Conservation (phyloP, 768 basidiomycete genomes). For the Pisolithus albus region DNA sequence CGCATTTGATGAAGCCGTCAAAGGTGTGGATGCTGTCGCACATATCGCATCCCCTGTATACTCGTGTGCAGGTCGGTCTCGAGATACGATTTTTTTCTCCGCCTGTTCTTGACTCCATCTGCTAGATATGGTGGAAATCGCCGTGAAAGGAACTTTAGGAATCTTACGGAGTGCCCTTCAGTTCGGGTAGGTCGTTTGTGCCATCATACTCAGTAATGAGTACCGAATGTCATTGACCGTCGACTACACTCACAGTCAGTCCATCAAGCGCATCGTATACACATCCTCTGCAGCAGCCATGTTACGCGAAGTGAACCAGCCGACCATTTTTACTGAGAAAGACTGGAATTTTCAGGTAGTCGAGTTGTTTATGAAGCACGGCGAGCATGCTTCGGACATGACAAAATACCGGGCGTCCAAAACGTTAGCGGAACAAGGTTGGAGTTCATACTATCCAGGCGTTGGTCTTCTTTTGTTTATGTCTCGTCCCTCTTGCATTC, state of each 20-base stretch:
- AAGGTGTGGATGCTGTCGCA: slow-evolving; percentile 61
- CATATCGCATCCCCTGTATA: slow-evolving; percentile 65
- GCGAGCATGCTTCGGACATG: slow-evolving; percentile 17
- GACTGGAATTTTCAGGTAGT: slow-evolving; percentile 53
- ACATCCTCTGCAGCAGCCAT: slow-evolving; percentile 58
- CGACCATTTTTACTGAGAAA: slow-evolving; percentile 35
- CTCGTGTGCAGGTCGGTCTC: slow-evolving; percentile 33
- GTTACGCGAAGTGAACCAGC: slow-evolving; percentile 19
- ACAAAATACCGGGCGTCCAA: slow-evolving; percentile 59
- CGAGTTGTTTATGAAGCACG: slow-evolving; percentile 29
- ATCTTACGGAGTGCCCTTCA: slow-evolving; percentile 55
- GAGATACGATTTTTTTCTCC: too few species aligned
- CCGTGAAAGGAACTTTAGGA: slow-evolving; percentile 61
- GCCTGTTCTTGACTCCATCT: neutral
- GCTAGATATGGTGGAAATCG: slow-evolving; percentile 58
- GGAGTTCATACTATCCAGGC: neutral
- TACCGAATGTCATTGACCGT: neutral
- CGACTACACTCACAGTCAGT: neutral
- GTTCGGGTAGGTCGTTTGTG: slow-evolving; percentile 34
- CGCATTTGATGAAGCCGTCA: slow-evolving; percentile 46
- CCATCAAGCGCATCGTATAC: slow-evolving; percentile 54
- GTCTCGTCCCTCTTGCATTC: neutral
- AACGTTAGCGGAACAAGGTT: slow-evolving; percentile 56
- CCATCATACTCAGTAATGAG: neutral
- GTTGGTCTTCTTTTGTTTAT: neutral